A percentile compares a stretch with the other conserved stretches of the same genome.
These are phyloP conservation scores for Sanghuangporus weigelae DNA, from an alignment of 1,284 basidiomycete genomes.

Conservation along the genomic window DNA sequence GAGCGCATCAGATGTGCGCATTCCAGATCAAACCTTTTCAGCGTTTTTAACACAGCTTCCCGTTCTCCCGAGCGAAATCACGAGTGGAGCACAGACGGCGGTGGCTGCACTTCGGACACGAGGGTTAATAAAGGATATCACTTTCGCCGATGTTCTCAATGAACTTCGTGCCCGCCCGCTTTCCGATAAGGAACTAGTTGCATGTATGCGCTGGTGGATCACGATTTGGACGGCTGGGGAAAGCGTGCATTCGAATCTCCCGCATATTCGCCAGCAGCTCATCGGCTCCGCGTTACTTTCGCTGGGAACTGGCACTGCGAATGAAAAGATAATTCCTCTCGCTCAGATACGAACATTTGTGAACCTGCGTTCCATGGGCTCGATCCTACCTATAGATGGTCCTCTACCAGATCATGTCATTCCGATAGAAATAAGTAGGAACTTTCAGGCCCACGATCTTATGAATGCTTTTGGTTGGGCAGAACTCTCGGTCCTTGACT, in stretches of 20 bases:
- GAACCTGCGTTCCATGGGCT: conserved; percentile 58
- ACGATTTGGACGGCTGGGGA: conserved; percentile 50
- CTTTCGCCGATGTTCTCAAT: conserved; percentile 80
- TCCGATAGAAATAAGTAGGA: conserved; percentile 63
- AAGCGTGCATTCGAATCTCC: conserved; percentile 31
- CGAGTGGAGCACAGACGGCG: conserved; percentile 61
- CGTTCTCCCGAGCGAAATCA: conserved; percentile 63
- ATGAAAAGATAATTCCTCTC: conserved; percentile 62
- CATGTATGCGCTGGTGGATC: conserved; percentile 91
- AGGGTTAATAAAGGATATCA: conserved; percentile 76
- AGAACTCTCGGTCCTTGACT: conserved; percentile 75
- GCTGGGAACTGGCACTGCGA: conserved; percentile 32
- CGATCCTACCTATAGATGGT: conserved; percentile 72
- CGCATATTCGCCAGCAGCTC: conserved; percentile 53
- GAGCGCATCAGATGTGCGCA: conserved; percentile 65
- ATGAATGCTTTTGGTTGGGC: conserved; percentile 69
- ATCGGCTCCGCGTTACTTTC: conserved; percentile 67
- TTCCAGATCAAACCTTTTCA: conserved; percentile 71
- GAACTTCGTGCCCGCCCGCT: conserved; percentile 78
- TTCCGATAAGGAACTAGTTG: conserved; percentile 68
- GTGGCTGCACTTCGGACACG: conserved; percentile 62
- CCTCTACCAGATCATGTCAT: conserved; percentile 79
- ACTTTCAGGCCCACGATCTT: conserved; percentile 56
- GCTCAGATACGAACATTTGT: conserved; percentile 70
- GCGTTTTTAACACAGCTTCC: conserved; percentile 82